A percentile compares a stretch with the other conserved stretches of the same genome.
These are phyloP conservation scores for Rugosomyces carneus DNA, from an alignment of 1,284 basidiomycete species.

Conservation along the genomic window DNA sequence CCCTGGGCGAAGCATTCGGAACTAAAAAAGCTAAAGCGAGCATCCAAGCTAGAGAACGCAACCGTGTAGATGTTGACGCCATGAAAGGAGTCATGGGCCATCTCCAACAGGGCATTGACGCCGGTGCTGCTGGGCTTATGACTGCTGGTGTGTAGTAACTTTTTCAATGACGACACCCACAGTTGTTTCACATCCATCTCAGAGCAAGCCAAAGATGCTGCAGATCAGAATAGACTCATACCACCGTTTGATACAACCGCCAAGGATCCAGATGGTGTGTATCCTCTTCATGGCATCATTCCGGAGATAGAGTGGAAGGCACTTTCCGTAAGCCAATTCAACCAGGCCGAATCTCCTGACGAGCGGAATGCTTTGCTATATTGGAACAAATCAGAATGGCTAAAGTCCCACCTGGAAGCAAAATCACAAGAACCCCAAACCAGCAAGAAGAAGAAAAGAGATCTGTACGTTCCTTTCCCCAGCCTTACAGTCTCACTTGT, in stretches of 20 bases:
- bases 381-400: conserved; percentile 59
- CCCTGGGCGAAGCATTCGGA: conserved; percentile 88
- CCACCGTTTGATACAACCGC: conserved; percentile 69
- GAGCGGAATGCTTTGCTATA: conserved; percentile 57
- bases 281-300: conserved; percentile 71
- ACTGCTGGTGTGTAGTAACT: conserved; percentile 48
- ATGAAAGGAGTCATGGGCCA: conserved; percentile 78
- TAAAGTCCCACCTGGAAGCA: conserved; percentile 50
- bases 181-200: conserved; percentile 1
- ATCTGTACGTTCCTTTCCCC: conserved; percentile 38
- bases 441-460: conserved; percentile 43
- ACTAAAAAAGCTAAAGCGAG: conserved; percentile 88
- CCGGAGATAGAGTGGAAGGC: conserved; percentile 73
- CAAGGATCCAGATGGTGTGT: conserved; percentile 63
- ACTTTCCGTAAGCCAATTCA: conserved; percentile 47
- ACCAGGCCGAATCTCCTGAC: conserved; percentile 40
- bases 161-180: conserved; percentile 3
- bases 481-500: not conserved
- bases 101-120: conserved; percentile 76
- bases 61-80: conserved; percentile 79
- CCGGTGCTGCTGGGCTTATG: conserved; percentile 60
- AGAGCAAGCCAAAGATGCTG: conserved; percentile 62
- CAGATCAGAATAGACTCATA: conserved; percentile 64
- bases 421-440: conserved; percentile 22
- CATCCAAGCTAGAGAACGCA: conserved; percentile 80